phyloP scores from a whole-genome alignment of 1,284 basidiomycete species.

The Apiotrichum montevideense region DNA sequence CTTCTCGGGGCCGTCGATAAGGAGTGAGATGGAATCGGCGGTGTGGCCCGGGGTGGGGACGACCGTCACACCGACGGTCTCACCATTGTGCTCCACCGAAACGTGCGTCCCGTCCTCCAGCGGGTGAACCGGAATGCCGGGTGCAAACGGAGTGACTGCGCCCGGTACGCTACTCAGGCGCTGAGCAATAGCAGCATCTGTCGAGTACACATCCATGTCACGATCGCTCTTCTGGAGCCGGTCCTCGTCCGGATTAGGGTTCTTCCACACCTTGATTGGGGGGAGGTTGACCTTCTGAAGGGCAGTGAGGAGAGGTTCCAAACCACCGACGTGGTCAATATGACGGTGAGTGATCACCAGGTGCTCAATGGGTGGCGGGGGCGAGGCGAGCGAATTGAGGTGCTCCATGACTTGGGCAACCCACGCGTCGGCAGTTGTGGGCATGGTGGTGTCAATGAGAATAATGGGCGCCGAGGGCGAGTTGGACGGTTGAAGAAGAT shows the following conservation, averaged over 20 bases:
- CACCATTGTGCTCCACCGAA: slow-evolving; percentile 20
- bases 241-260: slow-evolving; percentile 39
- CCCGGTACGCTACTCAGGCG: slow-evolving; percentile 15
- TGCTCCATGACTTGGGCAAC: slow-evolving; percentile 32
- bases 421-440: slow-evolving; percentile 53
- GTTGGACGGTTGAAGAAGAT: slow-evolving; percentile 57
- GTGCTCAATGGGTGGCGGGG: slow-evolving; percentile 56
- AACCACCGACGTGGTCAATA: slow-evolving; percentile 74
- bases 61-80: slow-evolving; percentile 52
- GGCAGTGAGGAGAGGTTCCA: slow-evolving; percentile 63
- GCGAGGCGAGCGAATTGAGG: slow-evolving; percentile 15
- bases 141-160: background rate
- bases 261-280: slow-evolving; percentile 49
- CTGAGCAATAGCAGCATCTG: slow-evolving; percentile 26
- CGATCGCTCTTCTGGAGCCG: slow-evolving; percentile 21
- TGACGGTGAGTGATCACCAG: slow-evolving; percentile 90
- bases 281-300: slow-evolving; percentile 51
- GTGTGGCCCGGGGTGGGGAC: slow-evolving; percentile 90
- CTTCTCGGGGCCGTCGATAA: slow-evolving; percentile 51
- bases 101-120: background rate
- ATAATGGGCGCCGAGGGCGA: slow-evolving; percentile 62
- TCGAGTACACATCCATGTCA: slow-evolving; percentile 21
- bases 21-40: slow-evolving; percentile 70
- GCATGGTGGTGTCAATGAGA: slow-evolving; percentile 81
- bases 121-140: background rate